Base-by-base conservation (phyloP, 331 rosid species). In the Phaseolus coccineus region DNA sequence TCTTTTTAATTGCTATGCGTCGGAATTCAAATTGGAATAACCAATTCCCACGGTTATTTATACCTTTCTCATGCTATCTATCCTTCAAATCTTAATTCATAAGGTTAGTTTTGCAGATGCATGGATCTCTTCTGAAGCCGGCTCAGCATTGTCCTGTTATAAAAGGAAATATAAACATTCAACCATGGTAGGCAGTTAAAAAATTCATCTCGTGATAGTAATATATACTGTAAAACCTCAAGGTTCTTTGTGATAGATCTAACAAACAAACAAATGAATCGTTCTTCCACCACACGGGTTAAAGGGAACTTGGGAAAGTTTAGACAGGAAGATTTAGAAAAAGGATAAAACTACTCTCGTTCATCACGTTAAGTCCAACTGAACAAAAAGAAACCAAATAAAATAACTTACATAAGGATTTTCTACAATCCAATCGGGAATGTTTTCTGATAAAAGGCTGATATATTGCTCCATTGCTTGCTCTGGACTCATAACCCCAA, bases 401-500 rank as follows among this genome's bases (percentile, higher is more conserved):
- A 13, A 59, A 74, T 57, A 40, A 8, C 93, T 86, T 83, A 92
- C 97, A 52, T n/a, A 12, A 50, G 65, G 50, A 51, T 53, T 59
- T 75, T 84, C 69, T 55, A 71, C 61, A 80, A 47, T 86, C 91
- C 92, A 90, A 53, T 73, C 80, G 24, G 91, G 97, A 85, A 90
- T 71, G 46, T 73, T 83, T 30, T 87, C 80, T 33, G 93, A 86
- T 79, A 92, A 86, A 88, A 90, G 84, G 64, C 80, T 63, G 85
- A 92, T 76, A 55, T 90, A 92, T 24, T 61, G 84, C 75, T 90
- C 97, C 97, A 92, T 90, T 9, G 92, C 97, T 52, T 61, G 55
- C 85, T 90, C 97, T 11, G 90, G 85, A 83, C 78, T 87, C 93
- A 92, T 90, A 76, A 75, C 80, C 59, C 92, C 89, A 71, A 92